Evolutionary conservation across 179 eudicot species (phyloP).

Genomic region (Silene noctiflora): DNA sequence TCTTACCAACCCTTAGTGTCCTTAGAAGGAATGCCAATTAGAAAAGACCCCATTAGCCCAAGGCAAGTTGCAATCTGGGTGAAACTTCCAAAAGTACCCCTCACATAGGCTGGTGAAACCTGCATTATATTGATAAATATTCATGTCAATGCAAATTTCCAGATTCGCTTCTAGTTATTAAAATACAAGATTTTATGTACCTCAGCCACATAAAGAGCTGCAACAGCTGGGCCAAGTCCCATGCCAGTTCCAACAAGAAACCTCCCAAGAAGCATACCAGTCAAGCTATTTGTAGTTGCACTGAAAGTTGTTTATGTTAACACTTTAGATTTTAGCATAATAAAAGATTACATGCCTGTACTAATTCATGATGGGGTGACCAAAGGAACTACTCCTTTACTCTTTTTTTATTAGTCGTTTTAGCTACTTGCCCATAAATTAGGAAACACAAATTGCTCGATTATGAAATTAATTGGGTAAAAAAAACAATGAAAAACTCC

Average conservation of each 20-base stretch:
- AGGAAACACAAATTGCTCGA: background rate
- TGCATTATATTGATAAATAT: slow-evolving; percentile 25
- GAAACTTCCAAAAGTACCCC: slow-evolving; percentile 93
- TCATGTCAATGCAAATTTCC: background rate
- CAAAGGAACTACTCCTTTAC: background rate
- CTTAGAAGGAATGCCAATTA: slow-evolving; percentile 77
- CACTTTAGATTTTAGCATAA: background rate
- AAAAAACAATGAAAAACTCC: background rate
- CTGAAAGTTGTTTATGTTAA: slow-evolving; percentile 36
- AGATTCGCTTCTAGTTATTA: background rate
- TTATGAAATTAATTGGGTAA: background rate
- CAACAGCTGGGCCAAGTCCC: slow-evolving; percentile 93
- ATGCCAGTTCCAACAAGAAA: slow-evolving; percentile 84
- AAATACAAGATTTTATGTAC: slow-evolving; percentile 31
- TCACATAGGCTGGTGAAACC: slow-evolving; percentile 83
- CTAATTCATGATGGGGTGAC: background rate
- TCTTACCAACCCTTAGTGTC: slow-evolving; percentile 69
- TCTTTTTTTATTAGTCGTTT: background rate
- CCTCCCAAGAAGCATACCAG: slow-evolving; percentile 85
- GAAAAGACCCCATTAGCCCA: slow-evolving; percentile 65
- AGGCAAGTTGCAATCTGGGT: slow-evolving; percentile 85
- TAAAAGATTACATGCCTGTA: background rate
- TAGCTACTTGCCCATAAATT: background rate
- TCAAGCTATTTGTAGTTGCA: slow-evolving; percentile 57
- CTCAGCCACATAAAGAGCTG: slow-evolving; percentile 89